Base-by-base conservation (phyloP, 176 grass and related monocot genomes). In the Phoenix dactylifera region DNA sequence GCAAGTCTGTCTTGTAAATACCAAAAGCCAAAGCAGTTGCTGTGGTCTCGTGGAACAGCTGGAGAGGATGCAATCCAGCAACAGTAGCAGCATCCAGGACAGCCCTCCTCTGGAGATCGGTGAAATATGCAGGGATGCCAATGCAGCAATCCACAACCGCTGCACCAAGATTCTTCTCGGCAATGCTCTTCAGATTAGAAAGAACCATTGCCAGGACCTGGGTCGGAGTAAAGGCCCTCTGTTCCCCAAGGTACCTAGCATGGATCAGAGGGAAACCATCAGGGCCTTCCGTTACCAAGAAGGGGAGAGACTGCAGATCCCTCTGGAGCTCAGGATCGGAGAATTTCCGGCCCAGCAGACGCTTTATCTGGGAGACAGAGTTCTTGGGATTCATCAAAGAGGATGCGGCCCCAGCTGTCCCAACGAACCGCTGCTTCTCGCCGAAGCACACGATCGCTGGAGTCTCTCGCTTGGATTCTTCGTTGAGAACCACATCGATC, bases 401-500 rank as follows among this genome's bases (percentile, higher is more conserved):
- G 19, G 86, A 89, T 1, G 90, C 83, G 4, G 90, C 75, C 2
- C 86, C 90, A 0, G 90, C 86, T 0, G 90, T 86, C 18, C 90
- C 90, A 4, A 95, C 81, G 26, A 89, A 95, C 3, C 90, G 76
- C 81, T 95, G 90, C 79, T 95, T 95, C 72, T 95, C 86, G 0
- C 90, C 90, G 26, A 95, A 95, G 86, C 86, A 95, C 58, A 95
- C 90, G 3, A 95, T 68, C 7, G 90, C 85, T 0, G 90, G 90
- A 0, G 90, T 95, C 75, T 95, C 90, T 23, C 90, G 83, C 67
- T 95, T 95, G 1, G 90, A 95, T 75, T 95, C 90, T 14, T 95
- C 90, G 7, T 95, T 95, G 72, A 95, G 72, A 32, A 95, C 86
- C 18, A 95, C 90, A 15, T 95, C 90, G 9, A 95, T 95, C 18